Conservation (phyloP, 352 stramenopile genomes). For the Globisporangium polare region DNA sequence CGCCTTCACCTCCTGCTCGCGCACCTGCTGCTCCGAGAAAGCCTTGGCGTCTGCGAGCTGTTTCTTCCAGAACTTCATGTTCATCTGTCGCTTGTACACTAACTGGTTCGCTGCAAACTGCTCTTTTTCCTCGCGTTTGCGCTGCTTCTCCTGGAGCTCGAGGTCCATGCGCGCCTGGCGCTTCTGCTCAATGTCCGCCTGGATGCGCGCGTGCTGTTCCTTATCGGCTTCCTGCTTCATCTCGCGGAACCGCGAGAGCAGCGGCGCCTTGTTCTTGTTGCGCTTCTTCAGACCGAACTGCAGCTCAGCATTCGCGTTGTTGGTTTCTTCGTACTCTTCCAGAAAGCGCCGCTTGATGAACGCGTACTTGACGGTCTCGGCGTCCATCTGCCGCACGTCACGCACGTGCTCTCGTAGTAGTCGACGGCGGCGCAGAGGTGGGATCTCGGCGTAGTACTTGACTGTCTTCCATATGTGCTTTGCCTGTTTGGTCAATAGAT, state of each 20-base stretch:
- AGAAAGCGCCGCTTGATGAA: conserved; percentile 35
- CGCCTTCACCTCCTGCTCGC: conserved; percentile 18
- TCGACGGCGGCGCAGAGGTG: conserved; percentile 43
- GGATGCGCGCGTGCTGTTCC: conserved; percentile 24
- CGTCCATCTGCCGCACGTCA: conserved; percentile 60
- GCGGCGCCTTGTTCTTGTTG: conserved; percentile 49
- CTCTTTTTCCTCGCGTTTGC: conserved; percentile 13
- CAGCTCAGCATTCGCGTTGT: conserved; percentile 33
- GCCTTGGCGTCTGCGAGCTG: conserved; percentile 44
- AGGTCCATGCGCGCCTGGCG: conserved; percentile 33
- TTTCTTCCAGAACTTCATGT: conserved; percentile 69
- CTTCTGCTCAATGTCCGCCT: conserved; percentile 44
- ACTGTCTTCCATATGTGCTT: conserved; percentile 37
- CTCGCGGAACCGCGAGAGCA: conserved; percentile 41
- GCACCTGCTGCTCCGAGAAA: conserved; percentile 44
- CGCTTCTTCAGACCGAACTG: conserved; percentile 55
- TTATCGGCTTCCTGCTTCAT: conserved; percentile 52
- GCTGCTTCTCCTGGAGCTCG: conserved; percentile 35
- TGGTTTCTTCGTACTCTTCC: conserved; percentile 36
- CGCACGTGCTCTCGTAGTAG: conserved; percentile 57
- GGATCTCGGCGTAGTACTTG: conserved; percentile 55
- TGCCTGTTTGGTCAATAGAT: conserved; percentile 18
- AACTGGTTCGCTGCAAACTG: conserved; percentile 22
- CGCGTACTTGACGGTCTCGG: conserved; percentile 51
- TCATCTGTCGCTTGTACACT: conserved; percentile 40